Evolutionary conservation across 306 rosid genomes (phyloP).

Genomic region (Lablab purpureus): DNA sequence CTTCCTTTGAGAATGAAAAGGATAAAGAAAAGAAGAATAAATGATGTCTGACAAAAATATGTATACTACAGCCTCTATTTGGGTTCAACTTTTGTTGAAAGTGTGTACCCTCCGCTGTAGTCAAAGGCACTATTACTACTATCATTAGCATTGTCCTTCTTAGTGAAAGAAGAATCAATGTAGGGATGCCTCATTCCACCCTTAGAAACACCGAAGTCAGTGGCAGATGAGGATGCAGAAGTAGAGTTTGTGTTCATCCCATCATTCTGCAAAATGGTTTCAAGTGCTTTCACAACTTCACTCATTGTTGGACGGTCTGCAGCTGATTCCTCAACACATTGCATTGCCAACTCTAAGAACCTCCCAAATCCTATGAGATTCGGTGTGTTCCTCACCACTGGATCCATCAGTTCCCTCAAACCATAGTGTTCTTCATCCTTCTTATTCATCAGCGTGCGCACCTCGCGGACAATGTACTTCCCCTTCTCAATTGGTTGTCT

Average conservation of each 20-base stretch:
- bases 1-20: slow-evolving; percentile 9
- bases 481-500: slow-evolving; percentile 91
- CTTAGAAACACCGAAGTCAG: slow-evolving; percentile 68
- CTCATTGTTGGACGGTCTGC: slow-evolving; percentile 90
- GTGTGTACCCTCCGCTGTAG: slow-evolving; percentile 79
- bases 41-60: slow-evolving; percentile 4
- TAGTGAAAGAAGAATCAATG: slow-evolving; percentile 57
- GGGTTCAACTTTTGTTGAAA: slow-evolving; percentile 76
- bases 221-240: slow-evolving; percentile 91
- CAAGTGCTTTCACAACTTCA: slow-evolving; percentile 78
- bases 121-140: slow-evolving; percentile 65
- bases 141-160: slow-evolving; percentile 60
- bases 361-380: slow-evolving; percentile 65
- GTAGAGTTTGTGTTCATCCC: slow-evolving; percentile 85
- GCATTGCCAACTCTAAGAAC: slow-evolving; percentile 86
- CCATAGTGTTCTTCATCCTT: slow-evolving; percentile 72
- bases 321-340: slow-evolving; percentile 86
- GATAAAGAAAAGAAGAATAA: background rate
- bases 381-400: slow-evolving; percentile 60
- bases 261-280: slow-evolving; percentile 80
- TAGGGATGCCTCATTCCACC: slow-evolving; percentile 72
- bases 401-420: slow-evolving; percentile 71
- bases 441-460: slow-evolving; percentile 54
- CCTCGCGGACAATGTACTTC: slow-evolving; percentile 84
- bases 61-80: slow-evolving; percentile 52